A percentile compares a stretch with the other conserved stretches of the same genome.
Evolutionary conservation across 164 flowering plant species (phyloP).

Genomic region (Sedum album): DNA sequence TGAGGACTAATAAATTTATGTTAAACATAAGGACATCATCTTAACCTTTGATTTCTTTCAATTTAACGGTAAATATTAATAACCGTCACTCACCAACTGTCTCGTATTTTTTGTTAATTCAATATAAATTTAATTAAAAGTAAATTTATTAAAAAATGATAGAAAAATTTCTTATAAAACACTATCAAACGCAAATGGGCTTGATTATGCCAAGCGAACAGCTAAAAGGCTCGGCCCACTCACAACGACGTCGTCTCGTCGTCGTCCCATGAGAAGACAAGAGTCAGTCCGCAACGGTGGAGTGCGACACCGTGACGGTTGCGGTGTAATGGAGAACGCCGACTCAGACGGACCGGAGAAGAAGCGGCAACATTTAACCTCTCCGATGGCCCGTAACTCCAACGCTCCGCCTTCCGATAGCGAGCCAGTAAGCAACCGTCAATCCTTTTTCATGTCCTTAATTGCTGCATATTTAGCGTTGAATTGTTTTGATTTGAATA

Average conservation of each 20-base stretch:
- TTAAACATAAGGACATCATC: too few species aligned
- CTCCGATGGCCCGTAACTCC: slow-evolving; percentile 27
- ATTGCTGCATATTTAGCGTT: not conserved
- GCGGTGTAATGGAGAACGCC: slow-evolving; percentile 16
- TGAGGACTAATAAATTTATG: too few species aligned
- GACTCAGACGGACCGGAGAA: slow-evolving; percentile 23
- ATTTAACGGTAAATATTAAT: too few species aligned
- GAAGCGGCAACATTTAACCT: slow-evolving; percentile 24
- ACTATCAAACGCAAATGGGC: too few species aligned
- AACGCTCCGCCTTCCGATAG: slow-evolving; percentile 18
- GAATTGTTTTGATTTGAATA: not conserved
- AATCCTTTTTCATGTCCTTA: slow-evolving; percentile 3
- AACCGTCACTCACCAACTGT: too few species aligned
- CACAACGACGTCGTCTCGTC: not conserved
- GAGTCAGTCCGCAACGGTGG: not conserved
- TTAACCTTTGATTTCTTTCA: too few species aligned
- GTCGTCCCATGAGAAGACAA: not conserved
- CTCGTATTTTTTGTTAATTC: too few species aligned
- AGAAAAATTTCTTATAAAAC: too few species aligned
- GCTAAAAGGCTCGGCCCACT: not conserved
- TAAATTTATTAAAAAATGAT: too few species aligned
- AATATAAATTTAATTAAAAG: too few species aligned
- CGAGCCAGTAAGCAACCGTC: slow-evolving; percentile 19
- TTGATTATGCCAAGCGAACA: too few species aligned
- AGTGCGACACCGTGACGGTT: not conserved